A percentile compares a stretch with the other conserved stretches of the same genome.
These are phyloP conservation scores for Paraleonurus japonicus DNA, from an alignment of 257 asterid species.

Conservation along the genomic window DNA sequence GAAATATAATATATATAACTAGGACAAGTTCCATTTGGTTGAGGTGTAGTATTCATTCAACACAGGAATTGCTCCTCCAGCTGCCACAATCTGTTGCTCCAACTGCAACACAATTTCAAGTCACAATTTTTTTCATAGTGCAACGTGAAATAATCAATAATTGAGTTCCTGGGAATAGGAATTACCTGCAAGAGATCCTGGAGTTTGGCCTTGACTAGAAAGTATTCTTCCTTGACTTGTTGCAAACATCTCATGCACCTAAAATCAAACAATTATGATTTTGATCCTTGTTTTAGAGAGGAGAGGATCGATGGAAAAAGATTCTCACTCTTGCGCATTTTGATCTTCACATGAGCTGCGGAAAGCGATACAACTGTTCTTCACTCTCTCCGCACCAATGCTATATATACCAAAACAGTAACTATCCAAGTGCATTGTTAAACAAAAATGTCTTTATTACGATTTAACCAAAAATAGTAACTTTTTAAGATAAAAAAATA, in stretches of 20 bases:
- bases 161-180: too few species aligned
- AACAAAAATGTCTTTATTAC: background rate
- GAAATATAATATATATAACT: background rate
- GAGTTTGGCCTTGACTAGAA: conserved; percentile 69
- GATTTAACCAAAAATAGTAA: too few species aligned
- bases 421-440: too few species aligned
- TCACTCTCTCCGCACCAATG: conserved; percentile 77
- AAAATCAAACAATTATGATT: background rate
- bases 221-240: conserved; percentile 63
- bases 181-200: conserved; percentile 54
- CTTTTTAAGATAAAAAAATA: too few species aligned
- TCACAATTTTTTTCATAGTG: too few species aligned
- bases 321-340: conserved; percentile 57
- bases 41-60: background rate
- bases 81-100: conserved; percentile 80
- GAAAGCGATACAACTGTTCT: conserved; percentile 55
- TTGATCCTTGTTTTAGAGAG: too few species aligned
- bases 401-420: conserved; percentile 40
- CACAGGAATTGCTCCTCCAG: conserved; percentile 76
- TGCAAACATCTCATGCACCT: conserved; percentile 72
- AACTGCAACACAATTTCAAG: too few species aligned
- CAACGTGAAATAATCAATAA: too few species aligned
- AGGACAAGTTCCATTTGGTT: background rate
- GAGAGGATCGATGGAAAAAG: too few species aligned
- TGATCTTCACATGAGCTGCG: conserved; percentile 60